Evolutionary conservation across 2,329 filamentous ascomycete species (phyloP), one percentile per base, ranked within the genome.

Genomic region (Capronia americana): DNA sequence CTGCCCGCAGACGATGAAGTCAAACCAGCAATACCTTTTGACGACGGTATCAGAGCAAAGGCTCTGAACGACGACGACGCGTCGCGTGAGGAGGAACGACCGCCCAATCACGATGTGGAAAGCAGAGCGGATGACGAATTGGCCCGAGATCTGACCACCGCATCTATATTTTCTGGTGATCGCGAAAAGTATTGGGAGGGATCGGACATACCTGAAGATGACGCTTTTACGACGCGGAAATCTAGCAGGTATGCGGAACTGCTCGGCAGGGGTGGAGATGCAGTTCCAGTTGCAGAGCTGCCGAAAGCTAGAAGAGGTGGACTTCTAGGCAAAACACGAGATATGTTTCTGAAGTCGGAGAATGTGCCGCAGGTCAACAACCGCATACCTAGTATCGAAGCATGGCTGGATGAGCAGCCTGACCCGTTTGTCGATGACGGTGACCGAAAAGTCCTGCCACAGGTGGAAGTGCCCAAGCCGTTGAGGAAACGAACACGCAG

Each of bases 371-470:
- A 79, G 0, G 74, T 76, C 57, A 79, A 80, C 24, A 77, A 79
- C 23, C 82, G 82, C 54, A 78, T 83, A 14, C 81, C 82, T 60
- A 85, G 86, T 56, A 84, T 90, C 28, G 85, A 89, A 75, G 85
- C 86, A 57, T 90, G 87, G 87, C 81, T 90, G 5, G 83, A 82
- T 2, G 79, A 79, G 60, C 86, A 85, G 2, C 80, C 83, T 8
- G 85, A 87, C 74, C 84, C 85, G 2, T 86, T 87, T 65, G 67
- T 82, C 56, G 83, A 85, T n/a, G 74, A 74, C 24, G 70, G 74
- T 34, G 72, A 30, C 48, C 14, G 14, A 7, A 63, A 53, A 17
- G 59, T 68, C 24, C 55, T 74, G 24, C 70, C 72, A 3, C 73
- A 74, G 30, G 77, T 75, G 51, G 79, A 80, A 55, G 73, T 80